Evolutionary conservation across 2,329 filamentous ascomycete species (phyloP), one percentile per base, ranked within the genome.

Genomic region (Fusarium pseudograminearum): DNA sequence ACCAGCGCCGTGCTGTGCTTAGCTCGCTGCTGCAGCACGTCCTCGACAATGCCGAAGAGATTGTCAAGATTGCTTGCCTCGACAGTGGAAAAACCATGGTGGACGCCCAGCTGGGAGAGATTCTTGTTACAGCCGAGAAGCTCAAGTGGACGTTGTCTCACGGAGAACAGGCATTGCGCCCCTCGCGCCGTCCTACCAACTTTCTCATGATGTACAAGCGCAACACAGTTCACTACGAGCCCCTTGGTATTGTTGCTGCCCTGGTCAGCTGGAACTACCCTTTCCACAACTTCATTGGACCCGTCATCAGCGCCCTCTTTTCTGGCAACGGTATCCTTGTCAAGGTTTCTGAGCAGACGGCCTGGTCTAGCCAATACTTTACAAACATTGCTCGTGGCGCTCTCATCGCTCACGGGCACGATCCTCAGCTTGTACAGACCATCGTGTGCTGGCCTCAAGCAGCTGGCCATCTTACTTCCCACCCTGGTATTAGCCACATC

Each of bases 261-360:
- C 91, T 95, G 54, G 93, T 99, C 44, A 96, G 92, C 77, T 99
- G 96, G 96, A 99, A 99, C 83, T 98, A 94, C 78, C 90, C 93
- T 45, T 97, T 98, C 80, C 96, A 99, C 83, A 99, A 99, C 80
- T 85, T 98, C 68, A 88, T 98, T 47, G 93, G 93, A 0, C 96
- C 95, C 16, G 87, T 98, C 71, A 97, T 98, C 77, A 94, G 93
- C 71, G 90, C 93, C 18, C 86, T 98, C 52, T 98, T 98, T 78
- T 87, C 94, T 16, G 96, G 96, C 47, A 98, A 98, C 77, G 93
- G 89, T 53, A 91, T 98, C 70, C 85, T 99, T 42, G 91, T 98
- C 79, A 99, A 99, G 82, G 93, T 92, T 48, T 97, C 93, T 52
- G 96, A 99, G 81, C 93, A 95, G 79, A 98, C 95, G 1, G 95